These are phyloP conservation scores for Syncephalastrum monosporum DNA, from an alignment of 371 early-diverging fungal species.

Conservation along the genomic window DNA sequence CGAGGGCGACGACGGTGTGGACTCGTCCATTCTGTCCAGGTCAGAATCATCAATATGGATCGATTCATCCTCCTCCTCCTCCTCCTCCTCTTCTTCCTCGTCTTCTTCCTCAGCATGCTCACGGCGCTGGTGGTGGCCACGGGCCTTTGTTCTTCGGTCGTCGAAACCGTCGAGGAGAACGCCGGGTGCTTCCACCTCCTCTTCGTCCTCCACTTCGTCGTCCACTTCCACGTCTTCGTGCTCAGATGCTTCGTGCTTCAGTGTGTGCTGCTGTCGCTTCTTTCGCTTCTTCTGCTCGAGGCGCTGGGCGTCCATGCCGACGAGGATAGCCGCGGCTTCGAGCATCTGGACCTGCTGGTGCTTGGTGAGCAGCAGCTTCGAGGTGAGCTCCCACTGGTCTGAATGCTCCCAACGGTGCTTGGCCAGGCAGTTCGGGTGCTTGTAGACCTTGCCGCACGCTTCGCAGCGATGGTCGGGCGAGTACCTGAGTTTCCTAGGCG, in stretches of 20 bases:
- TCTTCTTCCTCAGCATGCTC: constrained; percentile 1
- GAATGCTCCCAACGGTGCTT: constrained; percentile 78
- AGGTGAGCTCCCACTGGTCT: constrained; percentile 64
- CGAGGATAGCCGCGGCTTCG: constrained; percentile 72
- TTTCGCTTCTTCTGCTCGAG: constrained; percentile 21
- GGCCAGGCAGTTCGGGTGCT: constrained; percentile 64
- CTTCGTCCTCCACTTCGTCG: constrained; percentile 10
- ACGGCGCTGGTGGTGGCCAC: too few relatives aligned
- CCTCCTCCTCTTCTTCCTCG: constrained; percentile 7
- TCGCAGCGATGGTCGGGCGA: constrained; percentile 39
- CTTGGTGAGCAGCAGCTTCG: constrained; percentile 64
- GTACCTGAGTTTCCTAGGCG: not conserved
- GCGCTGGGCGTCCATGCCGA: constrained; percentile 49
- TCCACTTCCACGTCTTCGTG: not conserved
- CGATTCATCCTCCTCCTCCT: constrained; percentile 14
- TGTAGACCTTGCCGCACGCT: constrained; percentile 72
- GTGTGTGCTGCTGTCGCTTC: constrained; percentile 4
- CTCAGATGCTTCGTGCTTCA: not conserved
- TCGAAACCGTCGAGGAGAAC: too few relatives aligned
- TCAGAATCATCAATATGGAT: constrained; percentile 12
- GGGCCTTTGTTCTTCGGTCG: too few relatives aligned
- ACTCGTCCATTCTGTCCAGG: too few relatives aligned
- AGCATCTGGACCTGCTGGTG: constrained; percentile 78
- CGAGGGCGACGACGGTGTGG: too few relatives aligned
- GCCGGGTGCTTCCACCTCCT: not conserved